These are phyloP conservation scores for Diaporthe sp. DNA, from an alignment of 2,329 filamentous ascomycete species.

Conservation along the genomic window DNA sequence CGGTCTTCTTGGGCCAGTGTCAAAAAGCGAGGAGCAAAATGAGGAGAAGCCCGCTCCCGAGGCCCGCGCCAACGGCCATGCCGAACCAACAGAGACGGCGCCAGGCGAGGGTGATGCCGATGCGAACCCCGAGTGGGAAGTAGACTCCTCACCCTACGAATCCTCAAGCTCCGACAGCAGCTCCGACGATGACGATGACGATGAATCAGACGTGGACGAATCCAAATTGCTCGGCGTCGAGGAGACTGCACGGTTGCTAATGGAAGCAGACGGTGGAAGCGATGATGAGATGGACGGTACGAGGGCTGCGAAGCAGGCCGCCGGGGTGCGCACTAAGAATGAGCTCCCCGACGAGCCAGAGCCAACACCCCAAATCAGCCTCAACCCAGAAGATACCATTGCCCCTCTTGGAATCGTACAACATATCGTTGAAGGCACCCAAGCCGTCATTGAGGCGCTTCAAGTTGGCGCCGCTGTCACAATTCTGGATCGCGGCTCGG, in stretches of 20 bases:
- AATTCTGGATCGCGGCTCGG: slow-evolving; percentile 86
- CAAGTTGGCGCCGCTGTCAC: slow-evolving; percentile 81
- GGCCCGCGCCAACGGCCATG: background rate
- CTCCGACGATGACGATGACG: slow-evolving; percentile 69
- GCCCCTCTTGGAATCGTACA: slow-evolving; percentile 82
- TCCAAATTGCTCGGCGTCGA: slow-evolving; percentile 77
- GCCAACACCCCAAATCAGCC: slow-evolving; percentile 82
- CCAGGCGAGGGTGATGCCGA: slow-evolving; percentile 25
- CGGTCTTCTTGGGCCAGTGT: slow-evolving; percentile 40
- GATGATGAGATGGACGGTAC: slow-evolving; percentile 79
- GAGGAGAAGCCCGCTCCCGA: slow-evolving; percentile 3
- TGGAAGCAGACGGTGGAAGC: slow-evolving; percentile 84
- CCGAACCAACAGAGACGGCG: slow-evolving; percentile 1
- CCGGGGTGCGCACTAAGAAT: slow-evolving; percentile 83
- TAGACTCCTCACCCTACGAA: slow-evolving; percentile 82
- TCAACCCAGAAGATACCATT: slow-evolving; percentile 84
- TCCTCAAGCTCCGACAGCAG: slow-evolving; percentile 73
- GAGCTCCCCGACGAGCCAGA: slow-evolving; percentile 76
- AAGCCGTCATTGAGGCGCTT: slow-evolving; percentile 81
- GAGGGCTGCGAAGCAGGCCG: slow-evolving; percentile 57
- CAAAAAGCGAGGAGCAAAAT: background rate
- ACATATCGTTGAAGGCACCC: slow-evolving; percentile 81
- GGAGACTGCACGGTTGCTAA: slow-evolving; percentile 86
- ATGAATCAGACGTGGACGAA: slow-evolving; percentile 76
- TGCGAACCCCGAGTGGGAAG: slow-evolving; percentile 83